Base-by-base conservation (phyloP, 176 grass and related monocot genomes). In the Canna indica region DNA sequence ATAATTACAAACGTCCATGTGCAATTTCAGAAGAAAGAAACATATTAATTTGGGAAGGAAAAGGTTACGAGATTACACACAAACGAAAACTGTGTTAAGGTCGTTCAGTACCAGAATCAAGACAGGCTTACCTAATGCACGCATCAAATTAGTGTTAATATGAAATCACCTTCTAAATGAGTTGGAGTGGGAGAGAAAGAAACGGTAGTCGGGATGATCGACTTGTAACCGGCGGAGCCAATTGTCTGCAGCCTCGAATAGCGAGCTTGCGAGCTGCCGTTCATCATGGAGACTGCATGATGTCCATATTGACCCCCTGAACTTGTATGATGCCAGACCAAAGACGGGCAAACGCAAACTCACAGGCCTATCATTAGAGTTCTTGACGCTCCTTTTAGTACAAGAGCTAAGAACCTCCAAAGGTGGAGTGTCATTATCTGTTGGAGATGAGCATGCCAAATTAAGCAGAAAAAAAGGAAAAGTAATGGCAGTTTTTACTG, bases 121-220 rank as follows among this genome's bases (percentile, higher is more conserved):
- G 41, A 44, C 41, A 44, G 41, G 41, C 41, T 44, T 44, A 11
- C 41, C 41, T 44, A 44, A 44, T n/a, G n/a, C n/a, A n/a, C n/a
- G n/a, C n/a, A n/a, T 44, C 22, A 24, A 54, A n/a, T 54, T n/a
- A 54, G 22, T 20, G 50, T 54, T 54, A 54, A 54, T 25, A 54
- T 54, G 1, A 54, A 18, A 54, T 75, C 72, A 75, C 57, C 58
- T 75, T 59, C 31, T 60, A 48, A 15, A 69, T 39, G 77, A 14
- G 27, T 41, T 73, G 25, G 59, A 69, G 62, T 92, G 89, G 2
- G 82, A 83, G 22, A 83, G 73, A 61, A 92, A 92, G 68, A 92
- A 92, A 8, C 77, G 74, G 71, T 85, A 92, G 76, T 92, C 89
- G 27, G 85, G 89, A 48, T 88, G 85, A 71, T 81, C 67, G 22